These are phyloP conservation scores for Xylaria sp. DNA, from an alignment of 2,329 filamentous ascomycete species.

Conservation along the genomic window DNA sequence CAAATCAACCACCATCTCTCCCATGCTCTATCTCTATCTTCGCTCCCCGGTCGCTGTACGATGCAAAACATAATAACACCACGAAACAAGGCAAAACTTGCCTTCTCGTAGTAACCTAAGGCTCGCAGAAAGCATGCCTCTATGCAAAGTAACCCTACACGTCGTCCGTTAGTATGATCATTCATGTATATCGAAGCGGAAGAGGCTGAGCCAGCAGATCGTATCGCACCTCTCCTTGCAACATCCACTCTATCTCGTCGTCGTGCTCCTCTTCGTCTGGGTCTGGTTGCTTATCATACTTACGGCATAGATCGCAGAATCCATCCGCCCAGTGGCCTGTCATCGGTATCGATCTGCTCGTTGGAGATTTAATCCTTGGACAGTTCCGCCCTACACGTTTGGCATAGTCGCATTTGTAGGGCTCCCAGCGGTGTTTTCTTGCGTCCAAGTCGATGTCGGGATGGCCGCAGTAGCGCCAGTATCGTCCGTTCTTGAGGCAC, in stretches of 20 bases:
- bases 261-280: no score
- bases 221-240: no score
- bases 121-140: neutral
- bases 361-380: no score
- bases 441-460: no score
- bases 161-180: neutral
- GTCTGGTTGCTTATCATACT: neutral
- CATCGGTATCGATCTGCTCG: no score
- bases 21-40: neutral
- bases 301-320: neutral
- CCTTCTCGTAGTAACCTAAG: neutral
- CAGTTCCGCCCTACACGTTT: conserved; percentile 45
- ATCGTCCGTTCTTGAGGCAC: no score
- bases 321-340: conserved; percentile 42
- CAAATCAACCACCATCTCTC: neutral
- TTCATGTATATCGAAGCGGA: neutral
- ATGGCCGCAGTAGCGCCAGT: no score
- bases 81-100: neutral
- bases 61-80: neutral
- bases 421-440: no score
- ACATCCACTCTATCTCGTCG: neutral
- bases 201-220: neutral
- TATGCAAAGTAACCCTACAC: neutral
- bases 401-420: no score
- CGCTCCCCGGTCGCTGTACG: neutral